Conservation (phyloP, 805 yeast genomes). For the Saccharomycopsis oosterbeekiorum region DNA sequence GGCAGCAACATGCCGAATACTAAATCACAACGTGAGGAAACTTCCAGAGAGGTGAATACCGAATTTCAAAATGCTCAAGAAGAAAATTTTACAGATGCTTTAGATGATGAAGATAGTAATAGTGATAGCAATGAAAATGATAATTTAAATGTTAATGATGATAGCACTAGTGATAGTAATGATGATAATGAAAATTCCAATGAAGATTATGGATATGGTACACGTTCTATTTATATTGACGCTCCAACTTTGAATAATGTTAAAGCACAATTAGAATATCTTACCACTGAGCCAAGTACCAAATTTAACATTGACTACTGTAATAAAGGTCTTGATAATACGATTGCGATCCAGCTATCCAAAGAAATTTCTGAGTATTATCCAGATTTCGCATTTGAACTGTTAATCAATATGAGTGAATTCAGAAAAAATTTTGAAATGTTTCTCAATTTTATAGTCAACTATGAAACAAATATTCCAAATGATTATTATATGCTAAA, state of each 20-base stretch:
- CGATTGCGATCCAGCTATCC: not conserved
- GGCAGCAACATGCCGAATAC: not conserved
- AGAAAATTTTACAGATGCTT: not conserved
- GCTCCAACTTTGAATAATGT: slow-evolving; percentile 11
- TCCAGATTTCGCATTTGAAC: not conserved
- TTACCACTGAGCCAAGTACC: slow-evolving; percentile 13
- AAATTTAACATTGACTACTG: not conserved
- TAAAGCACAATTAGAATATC: slow-evolving; percentile 14
- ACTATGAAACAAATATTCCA: not conserved
- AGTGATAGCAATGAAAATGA: not conserved
- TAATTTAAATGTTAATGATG: not conserved
- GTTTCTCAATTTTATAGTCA: not conserved
- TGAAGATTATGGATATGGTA: not conserved
- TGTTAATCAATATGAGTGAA: slow-evolving; percentile 1
- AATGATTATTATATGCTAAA: not conserved
- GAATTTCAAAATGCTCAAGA: not conserved
- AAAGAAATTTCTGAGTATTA: not conserved
- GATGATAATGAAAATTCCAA: not conserved
- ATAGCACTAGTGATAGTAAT: not conserved
- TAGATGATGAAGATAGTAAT: not conserved
- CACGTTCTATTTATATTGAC: not conserved
- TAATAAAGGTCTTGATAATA: not conserved
- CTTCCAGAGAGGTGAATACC: not conserved
- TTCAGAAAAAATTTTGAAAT: slow-evolving; percentile 4
- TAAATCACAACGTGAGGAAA: not conserved